A percentile compares a stretch with the other conserved stretches of the same genome.
These are phyloP conservation scores for Microbotryomycetes sp. DNA, from an alignment of 1,284 basidiomycete species.

Conservation along the genomic window DNA sequence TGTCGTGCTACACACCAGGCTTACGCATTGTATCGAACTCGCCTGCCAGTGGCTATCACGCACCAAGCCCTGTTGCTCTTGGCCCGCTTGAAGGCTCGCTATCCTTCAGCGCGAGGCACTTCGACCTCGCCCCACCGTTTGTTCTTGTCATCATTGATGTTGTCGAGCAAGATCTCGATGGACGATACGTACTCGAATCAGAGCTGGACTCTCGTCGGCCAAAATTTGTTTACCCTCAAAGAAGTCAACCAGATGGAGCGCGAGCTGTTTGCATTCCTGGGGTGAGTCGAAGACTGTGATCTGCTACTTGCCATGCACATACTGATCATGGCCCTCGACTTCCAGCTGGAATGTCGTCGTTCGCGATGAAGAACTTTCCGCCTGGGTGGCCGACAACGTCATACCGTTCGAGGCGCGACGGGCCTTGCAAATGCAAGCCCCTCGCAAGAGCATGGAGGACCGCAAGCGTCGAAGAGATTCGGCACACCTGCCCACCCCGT, in stretches of 20 bases:
- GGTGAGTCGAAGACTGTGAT: slow-evolving; percentile 4
- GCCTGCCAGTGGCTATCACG: slow-evolving; percentile 70
- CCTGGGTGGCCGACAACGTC: slow-evolving; percentile 23
- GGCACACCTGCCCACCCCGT: slow-evolving; percentile 6
- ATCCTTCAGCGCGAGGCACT: slow-evolving; percentile 75
- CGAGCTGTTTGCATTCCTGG: slow-evolving; percentile 85
- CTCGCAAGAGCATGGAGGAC: slow-evolving; percentile 26
- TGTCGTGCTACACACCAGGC: slow-evolving; percentile 43
- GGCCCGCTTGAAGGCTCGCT: slow-evolving; percentile 78
- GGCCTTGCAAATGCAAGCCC: slow-evolving; percentile 7
- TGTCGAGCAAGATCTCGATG: slow-evolving; percentile 64
- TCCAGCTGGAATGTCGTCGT: slow-evolving; percentile 74
- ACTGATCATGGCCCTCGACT: background rate
- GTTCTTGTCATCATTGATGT: slow-evolving; percentile 91
- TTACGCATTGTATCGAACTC: slow-evolving; percentile 80
- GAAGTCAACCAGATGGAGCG: slow-evolving; percentile 96
- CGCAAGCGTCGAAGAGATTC: slow-evolving; percentile 29
- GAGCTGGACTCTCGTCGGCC: slow-evolving; percentile 87
- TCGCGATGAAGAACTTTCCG: slow-evolving; percentile 54
- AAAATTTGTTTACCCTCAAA: slow-evolving; percentile 77
- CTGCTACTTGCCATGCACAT: background rate
- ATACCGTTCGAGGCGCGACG: slow-evolving; percentile 26
- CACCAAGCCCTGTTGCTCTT: slow-evolving; percentile 78
- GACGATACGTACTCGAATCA: slow-evolving; percentile 97
- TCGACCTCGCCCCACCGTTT: slow-evolving; percentile 77